Evolutionary conservation across 2,329 filamentous ascomycete species (phyloP).

Genomic region (Penicillium glabrum): DNA sequence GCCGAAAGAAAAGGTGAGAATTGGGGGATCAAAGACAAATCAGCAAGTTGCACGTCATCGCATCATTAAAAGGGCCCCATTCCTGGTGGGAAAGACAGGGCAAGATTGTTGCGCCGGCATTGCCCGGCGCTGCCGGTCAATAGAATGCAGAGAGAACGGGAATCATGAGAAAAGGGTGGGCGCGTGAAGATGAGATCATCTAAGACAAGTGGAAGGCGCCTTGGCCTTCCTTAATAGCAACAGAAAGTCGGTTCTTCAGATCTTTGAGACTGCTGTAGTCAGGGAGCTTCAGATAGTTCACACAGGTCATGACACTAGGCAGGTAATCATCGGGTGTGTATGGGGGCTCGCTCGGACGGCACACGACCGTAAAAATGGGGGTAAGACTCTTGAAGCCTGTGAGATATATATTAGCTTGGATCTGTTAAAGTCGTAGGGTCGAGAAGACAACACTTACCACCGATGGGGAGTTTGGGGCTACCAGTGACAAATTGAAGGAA

Average conservation of each 20-base stretch:
- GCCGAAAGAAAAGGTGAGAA: constrained; percentile 15
- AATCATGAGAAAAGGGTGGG: neutral
- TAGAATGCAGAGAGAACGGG: constrained; percentile 1
- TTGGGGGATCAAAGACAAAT: constrained; percentile 13
- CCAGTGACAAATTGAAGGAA: constrained; percentile 98
- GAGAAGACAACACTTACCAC: constrained; percentile 61
- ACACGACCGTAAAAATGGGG: constrained; percentile 98
- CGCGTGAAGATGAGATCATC: neutral
- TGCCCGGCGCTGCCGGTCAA: constrained; percentile 3
- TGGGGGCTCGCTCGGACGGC: constrained; percentile 94
- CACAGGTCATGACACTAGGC: constrained; percentile 99
- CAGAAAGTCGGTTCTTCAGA: constrained; percentile 74
- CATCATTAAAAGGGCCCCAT: constrained; percentile 16
- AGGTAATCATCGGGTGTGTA: constrained; percentile 95
- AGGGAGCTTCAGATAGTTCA: constrained; percentile 97
- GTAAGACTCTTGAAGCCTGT: constrained; percentile 93
- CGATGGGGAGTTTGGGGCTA: constrained; percentile 96
- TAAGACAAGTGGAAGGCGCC: constrained; percentile 95
- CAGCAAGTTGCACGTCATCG: constrained; percentile 17
- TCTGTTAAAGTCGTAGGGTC: neutral
- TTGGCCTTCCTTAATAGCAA: constrained; percentile 91
- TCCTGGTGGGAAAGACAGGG: constrained; percentile 4
- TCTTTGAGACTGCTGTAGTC: constrained; percentile 81
- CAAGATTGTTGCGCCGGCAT: constrained; percentile 7
- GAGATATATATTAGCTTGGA: constrained; percentile 4